Evolutionary conservation across 345 rosid species (phyloP).

Genomic region (Anacardium occidentale): DNA sequence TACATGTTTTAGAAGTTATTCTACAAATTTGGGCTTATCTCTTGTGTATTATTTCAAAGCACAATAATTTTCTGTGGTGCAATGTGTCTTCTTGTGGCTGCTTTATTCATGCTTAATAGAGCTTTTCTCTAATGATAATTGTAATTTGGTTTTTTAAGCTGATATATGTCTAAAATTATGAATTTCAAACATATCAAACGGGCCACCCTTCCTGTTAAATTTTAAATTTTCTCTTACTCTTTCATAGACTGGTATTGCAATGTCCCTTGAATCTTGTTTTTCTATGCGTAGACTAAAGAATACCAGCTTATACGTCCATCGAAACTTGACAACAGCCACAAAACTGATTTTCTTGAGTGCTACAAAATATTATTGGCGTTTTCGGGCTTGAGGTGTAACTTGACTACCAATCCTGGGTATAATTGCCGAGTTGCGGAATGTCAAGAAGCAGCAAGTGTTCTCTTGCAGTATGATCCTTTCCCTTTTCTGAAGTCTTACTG

Average conservation of each 20-base stretch:
- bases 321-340: constrained; percentile 18
- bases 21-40: not conserved
- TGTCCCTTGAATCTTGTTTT: constrained; percentile 32
- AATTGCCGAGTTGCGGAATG: constrained; percentile 89
- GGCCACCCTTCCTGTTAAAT: not conserved
- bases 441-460: constrained; percentile 83
- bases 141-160: not conserved
- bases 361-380: constrained; percentile 88
- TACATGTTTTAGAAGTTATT: not conserved
- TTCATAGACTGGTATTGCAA: constrained; percentile 4
- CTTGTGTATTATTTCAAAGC: not conserved
- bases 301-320: constrained; percentile 61
- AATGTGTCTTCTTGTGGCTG: not conserved
- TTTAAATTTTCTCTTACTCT: constrained; percentile 3
- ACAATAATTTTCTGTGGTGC: not conserved
- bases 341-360: constrained; percentile 39
- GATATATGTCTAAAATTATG: not conserved
- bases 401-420: constrained; percentile 89
- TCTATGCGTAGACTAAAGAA: constrained; percentile 63
- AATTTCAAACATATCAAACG: not conserved
- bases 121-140: not conserved
- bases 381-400: constrained; percentile 88
- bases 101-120: not conserved
- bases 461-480: constrained; percentile 55
- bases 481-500: not conserved